These are phyloP conservation scores for Brassica cretica DNA, from an alignment of 345 rosid species.

Conservation along the genomic window DNA sequence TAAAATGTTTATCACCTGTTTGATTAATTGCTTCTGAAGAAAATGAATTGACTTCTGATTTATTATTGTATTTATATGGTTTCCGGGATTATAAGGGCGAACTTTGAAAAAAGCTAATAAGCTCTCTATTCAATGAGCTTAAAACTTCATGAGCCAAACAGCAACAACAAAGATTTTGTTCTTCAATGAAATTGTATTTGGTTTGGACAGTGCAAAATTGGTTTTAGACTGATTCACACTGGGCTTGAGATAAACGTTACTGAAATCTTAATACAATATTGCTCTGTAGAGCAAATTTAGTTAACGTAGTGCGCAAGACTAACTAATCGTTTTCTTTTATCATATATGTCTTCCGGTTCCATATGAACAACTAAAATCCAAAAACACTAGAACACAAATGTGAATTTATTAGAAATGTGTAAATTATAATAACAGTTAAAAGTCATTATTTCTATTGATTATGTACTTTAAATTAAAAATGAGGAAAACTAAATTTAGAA, in stretches of 20 bases:
- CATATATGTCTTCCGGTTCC: not conserved
- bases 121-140: not conserved
- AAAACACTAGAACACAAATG: not conserved
- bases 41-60: not conserved
- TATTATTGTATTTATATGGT: not conserved
- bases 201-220: not conserved
- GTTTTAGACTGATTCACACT: not conserved
- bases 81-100: not conserved
- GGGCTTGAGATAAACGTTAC: not conserved
- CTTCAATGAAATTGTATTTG: not conserved
- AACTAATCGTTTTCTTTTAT: not conserved
- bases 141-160: not conserved
- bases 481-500: no score
- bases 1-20: not conserved
- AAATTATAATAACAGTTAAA: not conserved
- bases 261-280: not conserved
- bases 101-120: not conserved
- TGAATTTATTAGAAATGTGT: not conserved
- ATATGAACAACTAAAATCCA: no score
- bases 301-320: not conserved
- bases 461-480: not conserved
- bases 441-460: not conserved
- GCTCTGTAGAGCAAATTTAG: not conserved
- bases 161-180: not conserved
- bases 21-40: not conserved